Base-by-base conservation (phyloP, 1,284 basidiomycete genomes). In the Microbotryum violaceum region DNA sequence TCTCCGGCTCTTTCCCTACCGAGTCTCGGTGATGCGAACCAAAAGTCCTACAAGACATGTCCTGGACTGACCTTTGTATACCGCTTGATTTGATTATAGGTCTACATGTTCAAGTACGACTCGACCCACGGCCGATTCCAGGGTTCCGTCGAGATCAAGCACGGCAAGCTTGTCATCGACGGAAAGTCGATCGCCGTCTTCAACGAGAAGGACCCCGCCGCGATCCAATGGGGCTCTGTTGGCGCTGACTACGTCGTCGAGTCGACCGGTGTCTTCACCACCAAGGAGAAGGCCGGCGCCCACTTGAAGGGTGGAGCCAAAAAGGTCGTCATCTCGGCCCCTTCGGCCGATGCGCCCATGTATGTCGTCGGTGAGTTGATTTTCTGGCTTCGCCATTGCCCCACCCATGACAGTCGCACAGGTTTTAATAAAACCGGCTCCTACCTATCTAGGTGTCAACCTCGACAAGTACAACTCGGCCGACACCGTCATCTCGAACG, bases 21-120 rank as follows among this genome's bases (percentile, higher is more conserved):
- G 7, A 54, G 7, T 27, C 49, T 31, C 14, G 20, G 14, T 25
- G 33, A 16, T 23, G 25, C 49, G 27, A 6, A 27, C 27, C 27
- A 27, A 27, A 27, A 27, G 27, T 27, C 6, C 27, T 27, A 27
- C 6, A 27, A 27, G 27, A 27, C 27, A 27, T 27, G 5, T 6
- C 27, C 27, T 27, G 5, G 27, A 27, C 27, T 50, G 27, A 27
- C 14, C 9, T 47, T 29, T 21, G 4, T 42, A 18, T 42, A 18
- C 37, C 16, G 37, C 12, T 54, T 44, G 21, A 57, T 23, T 42
- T 12, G 21, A 54, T 31, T 46, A 18, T 64, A 88, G 87, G 86
- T 91, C 76, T 97, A 98, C 86, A 96, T 98, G 93, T 96, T 97
- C 89, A 97, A 97, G 84, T 97, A 88, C 78, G 94, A 97, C 79